Evolutionary conservation across 495 filamentous ascomycete genomes (phyloP).

Genomic region (Aspergillus wentii): DNA sequence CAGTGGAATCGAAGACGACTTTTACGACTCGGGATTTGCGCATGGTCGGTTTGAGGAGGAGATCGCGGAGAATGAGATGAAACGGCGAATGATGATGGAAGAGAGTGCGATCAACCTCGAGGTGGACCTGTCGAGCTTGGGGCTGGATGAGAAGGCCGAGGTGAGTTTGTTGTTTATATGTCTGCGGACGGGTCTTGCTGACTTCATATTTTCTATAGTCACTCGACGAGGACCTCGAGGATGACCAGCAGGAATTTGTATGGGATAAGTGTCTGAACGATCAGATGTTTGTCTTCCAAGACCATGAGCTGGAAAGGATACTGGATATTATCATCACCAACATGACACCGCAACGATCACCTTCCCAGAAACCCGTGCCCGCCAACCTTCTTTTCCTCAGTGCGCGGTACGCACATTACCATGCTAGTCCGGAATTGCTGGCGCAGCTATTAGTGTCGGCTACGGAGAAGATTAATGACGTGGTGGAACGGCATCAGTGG

Average conservation of each 20-base stretch:
- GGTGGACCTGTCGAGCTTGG: constrained; percentile 92
- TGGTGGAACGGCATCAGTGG: constrained; percentile 93
- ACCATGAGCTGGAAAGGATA: constrained; percentile 81
- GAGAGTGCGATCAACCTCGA: constrained; percentile 97
- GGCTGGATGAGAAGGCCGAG: constrained; percentile 93
- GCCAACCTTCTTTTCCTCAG: constrained; percentile 96
- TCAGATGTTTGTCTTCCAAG: constrained; percentile 99
- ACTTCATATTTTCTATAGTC: constrained; percentile 41
- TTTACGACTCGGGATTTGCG: constrained; percentile 88
- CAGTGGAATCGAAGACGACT: constrained; percentile 86
- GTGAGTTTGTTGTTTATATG: constrained; percentile 44
- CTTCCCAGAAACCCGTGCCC: constrained; percentile 93
- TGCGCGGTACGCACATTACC: constrained; percentile 95
- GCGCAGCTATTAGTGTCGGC: constrained; percentile 75
- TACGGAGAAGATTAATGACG: constrained; percentile 94
- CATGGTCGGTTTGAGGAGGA: constrained; percentile 96
- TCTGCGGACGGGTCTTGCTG: constrained; percentile 1
- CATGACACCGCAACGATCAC: constrained; percentile 94
- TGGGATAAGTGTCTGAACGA: constrained; percentile 95
- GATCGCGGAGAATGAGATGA: constrained; percentile 93
- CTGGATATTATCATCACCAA: constrained; percentile 95
- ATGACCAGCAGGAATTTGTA: constrained; percentile 91
- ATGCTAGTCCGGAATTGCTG: constrained; percentile 81
- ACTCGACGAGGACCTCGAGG: constrained; percentile 73
- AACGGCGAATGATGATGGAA: constrained; percentile 99